A percentile compares a stretch with the other conserved stretches of the same genome.
These are phyloP conservation scores for Amaranthus hypochondriacus DNA, from an alignment of 148 eudicot genomes.

Conservation along the genomic window DNA sequence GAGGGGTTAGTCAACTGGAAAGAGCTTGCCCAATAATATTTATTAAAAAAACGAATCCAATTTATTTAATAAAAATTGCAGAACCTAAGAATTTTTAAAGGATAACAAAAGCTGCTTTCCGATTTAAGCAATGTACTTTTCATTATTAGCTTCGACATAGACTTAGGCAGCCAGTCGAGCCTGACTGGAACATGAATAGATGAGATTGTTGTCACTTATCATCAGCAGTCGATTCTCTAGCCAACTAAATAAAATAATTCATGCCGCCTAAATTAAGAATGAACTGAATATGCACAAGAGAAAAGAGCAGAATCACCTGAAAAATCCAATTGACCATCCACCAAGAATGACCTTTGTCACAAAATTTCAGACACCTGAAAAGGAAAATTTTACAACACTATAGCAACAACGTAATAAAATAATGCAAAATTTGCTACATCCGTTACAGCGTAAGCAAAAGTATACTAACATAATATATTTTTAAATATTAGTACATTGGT, in stretches of 20 bases:
- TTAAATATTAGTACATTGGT: too few species aligned
- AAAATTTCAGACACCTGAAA: slow-evolving; percentile 71
- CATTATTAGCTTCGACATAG: background rate
- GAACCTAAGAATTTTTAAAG: background rate
- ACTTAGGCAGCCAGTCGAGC: background rate
- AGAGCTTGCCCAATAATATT: background rate
- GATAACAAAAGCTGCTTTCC: background rate
- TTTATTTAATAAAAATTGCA: background rate
- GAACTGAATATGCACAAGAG: background rate
- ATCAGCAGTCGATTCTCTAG: background rate
- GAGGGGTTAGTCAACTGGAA: background rate
- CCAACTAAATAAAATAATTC: background rate
- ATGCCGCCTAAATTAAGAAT: background rate
- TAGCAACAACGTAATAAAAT: background rate
- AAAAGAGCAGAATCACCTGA: slow-evolving; percentile 21
- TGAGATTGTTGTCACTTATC: background rate
- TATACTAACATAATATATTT: too few species aligned
- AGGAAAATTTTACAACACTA: background rate
- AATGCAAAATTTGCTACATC: background rate
- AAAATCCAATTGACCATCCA: slow-evolving; percentile 12
- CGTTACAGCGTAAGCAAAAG: background rate
- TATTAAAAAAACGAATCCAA: background rate
- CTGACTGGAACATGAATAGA: background rate
- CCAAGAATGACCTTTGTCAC: slow-evolving; percentile 23
- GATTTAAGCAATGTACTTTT: background rate